phyloP scores from a whole-genome alignment of 495 filamentous ascomycete genomes.

The Cercophora samala region DNA sequence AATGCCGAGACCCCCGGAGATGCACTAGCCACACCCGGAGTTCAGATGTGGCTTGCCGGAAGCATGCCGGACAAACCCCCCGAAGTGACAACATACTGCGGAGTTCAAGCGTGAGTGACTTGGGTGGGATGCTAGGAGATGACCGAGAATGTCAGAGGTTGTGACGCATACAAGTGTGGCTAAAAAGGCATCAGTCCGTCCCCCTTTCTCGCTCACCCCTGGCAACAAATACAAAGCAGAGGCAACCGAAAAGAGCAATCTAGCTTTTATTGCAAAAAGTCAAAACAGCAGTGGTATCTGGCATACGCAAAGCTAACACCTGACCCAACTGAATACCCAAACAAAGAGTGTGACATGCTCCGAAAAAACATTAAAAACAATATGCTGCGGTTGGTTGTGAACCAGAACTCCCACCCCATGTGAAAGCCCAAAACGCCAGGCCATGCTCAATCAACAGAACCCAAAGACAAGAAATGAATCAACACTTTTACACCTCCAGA shows the following conservation, averaged over 20 bases:
- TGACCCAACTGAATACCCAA: conserved; percentile 12
- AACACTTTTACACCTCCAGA: not conserved
- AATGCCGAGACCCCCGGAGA: conserved; percentile 2
- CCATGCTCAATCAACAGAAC: not conserved
- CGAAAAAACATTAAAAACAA: conserved; percentile 6
- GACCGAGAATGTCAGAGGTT: too few species aligned
- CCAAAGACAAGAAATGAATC: not conserved
- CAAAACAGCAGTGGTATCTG: conserved; percentile 4
- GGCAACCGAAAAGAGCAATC: not conserved
- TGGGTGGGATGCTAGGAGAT: not conserved
- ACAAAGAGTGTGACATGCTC: not conserved
- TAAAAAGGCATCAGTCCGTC: too few species aligned
- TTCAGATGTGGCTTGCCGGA: not conserved
- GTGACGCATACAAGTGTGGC: too few species aligned
- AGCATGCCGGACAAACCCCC: not conserved
- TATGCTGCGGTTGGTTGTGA: not conserved
- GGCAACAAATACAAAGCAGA: too few species aligned
- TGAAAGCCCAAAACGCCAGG: conserved; percentile 7
- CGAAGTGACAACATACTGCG: not conserved
- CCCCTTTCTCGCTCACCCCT: too few species aligned
- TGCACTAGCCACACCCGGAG: not conserved
- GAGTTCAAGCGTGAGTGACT: not conserved
- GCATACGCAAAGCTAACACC: conserved; percentile 2
- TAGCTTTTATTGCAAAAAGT: not conserved
- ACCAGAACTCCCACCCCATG: not conserved